Evolutionary conservation across 192 early-diverging fungal genomes (phyloP).

Genomic region (Gonapodya prolifera): DNA sequence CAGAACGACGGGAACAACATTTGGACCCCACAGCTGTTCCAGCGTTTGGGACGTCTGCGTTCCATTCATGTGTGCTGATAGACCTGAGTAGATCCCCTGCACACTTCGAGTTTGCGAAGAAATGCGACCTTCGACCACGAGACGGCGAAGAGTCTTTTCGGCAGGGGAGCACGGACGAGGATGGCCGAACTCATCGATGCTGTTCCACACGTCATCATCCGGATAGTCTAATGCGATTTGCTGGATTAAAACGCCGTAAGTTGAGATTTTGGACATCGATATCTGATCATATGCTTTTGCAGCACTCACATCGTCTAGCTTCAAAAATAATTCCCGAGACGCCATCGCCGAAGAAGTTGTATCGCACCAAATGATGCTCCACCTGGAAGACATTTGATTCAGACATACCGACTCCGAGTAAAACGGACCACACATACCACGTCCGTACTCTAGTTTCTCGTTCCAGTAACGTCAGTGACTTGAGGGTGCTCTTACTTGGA

Average conservation of each 20-base stretch:
- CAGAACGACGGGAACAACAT: not conserved
- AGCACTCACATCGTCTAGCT: not conserved
- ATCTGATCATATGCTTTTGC: not conserved
- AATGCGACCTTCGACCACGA: not conserved
- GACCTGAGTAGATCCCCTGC: not conserved
- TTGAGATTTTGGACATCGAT: not conserved
- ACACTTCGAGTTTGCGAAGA: not conserved
- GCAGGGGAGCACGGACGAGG: not conserved
- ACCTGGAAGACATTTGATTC: not conserved
- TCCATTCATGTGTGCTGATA: not conserved
- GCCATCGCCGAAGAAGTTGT: not conserved
- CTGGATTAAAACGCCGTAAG: too few species aligned
- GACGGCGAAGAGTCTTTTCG: not conserved
- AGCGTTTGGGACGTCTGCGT: not conserved
- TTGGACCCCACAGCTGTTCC: too few species aligned
- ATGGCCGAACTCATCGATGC: not conserved
- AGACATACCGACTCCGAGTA: too few species aligned
- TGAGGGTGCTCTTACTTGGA: not conserved
- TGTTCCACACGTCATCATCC: conserved; percentile 2
- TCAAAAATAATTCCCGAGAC: not conserved
- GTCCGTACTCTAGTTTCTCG: not conserved
- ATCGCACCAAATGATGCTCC: not conserved
- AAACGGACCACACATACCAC: too few species aligned
- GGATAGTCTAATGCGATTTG: not conserved
- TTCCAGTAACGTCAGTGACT: not conserved